phyloP scores from a whole-genome alignment of 495 filamentous ascomycete species.

The Patellaria atrata region DNA sequence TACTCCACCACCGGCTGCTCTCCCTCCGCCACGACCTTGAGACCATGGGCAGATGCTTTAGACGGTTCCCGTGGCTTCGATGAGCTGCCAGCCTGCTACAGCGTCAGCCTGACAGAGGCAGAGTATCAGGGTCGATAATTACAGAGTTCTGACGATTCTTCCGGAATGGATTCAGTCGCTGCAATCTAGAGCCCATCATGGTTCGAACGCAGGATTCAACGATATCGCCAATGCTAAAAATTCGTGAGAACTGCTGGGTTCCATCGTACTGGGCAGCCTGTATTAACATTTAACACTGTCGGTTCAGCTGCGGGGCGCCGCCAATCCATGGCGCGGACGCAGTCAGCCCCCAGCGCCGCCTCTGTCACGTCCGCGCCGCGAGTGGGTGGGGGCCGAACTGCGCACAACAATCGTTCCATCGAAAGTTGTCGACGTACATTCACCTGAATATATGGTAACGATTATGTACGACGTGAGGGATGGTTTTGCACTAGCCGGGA shows the following conservation, averaged over 20 bases:
- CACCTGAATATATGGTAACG: no score
- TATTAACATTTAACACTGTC: constrained; percentile 6
- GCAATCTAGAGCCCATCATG: constrained; percentile 5
- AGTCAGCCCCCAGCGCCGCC: constrained; percentile 1
- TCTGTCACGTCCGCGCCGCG: background rate
- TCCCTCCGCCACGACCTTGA: constrained; percentile 13
- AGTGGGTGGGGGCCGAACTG: no score
- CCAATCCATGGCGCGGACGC: no score
- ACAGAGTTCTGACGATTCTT: constrained; percentile 6
- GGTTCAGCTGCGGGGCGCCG: constrained; percentile 5
- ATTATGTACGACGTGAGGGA: no score
- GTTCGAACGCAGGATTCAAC: constrained; percentile 5
- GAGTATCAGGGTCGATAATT: constrained; percentile 2
- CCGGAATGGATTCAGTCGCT: constrained; percentile 8
- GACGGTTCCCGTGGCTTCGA: constrained; percentile 4
- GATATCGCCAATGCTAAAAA: constrained; percentile 3
- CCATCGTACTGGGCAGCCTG: constrained; percentile 6
- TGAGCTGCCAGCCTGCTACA: constrained; percentile 7
- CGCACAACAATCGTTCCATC: no score
- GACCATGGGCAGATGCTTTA: constrained; percentile 7
- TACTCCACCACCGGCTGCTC: constrained; percentile 12
- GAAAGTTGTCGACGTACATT: no score
- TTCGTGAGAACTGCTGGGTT: constrained; percentile 5
- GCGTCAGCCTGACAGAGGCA: constrained; percentile 7
- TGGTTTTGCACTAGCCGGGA: constrained; percentile 4